Conservation (phyloP, 768 basidiomycete genomes). For the Collybia mongolica region DNA sequence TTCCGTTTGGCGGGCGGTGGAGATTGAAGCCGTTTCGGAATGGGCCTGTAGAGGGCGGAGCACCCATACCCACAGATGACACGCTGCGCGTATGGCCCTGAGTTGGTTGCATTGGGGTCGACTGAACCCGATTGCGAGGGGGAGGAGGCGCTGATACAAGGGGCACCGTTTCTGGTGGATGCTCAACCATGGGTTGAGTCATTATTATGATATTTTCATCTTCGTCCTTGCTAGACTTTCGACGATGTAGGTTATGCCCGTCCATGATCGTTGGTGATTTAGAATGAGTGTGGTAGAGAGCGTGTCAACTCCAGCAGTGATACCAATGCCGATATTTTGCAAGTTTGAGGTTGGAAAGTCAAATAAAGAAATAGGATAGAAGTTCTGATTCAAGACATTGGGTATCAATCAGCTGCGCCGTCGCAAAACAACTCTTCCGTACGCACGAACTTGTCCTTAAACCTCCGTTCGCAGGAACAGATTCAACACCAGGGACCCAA, state of each 20-base stretch:
- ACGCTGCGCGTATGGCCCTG: slow-evolving; percentile 20
- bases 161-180: slow-evolving; percentile 4
- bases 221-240: slow-evolving; percentile 45
- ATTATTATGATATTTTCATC: slow-evolving; percentile 27
- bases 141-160: slow-evolving; percentile 17
- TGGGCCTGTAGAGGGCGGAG: slow-evolving; percentile 25
- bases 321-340: too few relatives aligned
- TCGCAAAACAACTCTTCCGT: too few relatives aligned
- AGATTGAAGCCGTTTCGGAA: slow-evolving; percentile 26
- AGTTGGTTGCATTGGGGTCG: slow-evolving; percentile 18
- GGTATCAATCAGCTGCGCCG: too few relatives aligned
- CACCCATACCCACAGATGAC: slow-evolving; percentile 21
- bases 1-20: slow-evolving; percentile 18
- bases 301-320: too few relatives aligned
- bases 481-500: too few relatives aligned
- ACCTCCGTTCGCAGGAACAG: too few relatives aligned
- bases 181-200: slow-evolving; percentile 18
- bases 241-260: slow-evolving; percentile 28
- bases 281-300: slow-evolving; percentile 5
- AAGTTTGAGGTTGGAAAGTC: too few relatives aligned
- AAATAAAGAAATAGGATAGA: too few relatives aligned
- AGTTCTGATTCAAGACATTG: too few relatives aligned
- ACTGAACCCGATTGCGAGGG: slow-evolving; percentile 25
- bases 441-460: too few relatives aligned
- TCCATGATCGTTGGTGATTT: slow-evolving; percentile 9